Conservation (phyloP, 2,329 filamentous ascomycete species). For the Dendrostoma leiphaemia region DNA sequence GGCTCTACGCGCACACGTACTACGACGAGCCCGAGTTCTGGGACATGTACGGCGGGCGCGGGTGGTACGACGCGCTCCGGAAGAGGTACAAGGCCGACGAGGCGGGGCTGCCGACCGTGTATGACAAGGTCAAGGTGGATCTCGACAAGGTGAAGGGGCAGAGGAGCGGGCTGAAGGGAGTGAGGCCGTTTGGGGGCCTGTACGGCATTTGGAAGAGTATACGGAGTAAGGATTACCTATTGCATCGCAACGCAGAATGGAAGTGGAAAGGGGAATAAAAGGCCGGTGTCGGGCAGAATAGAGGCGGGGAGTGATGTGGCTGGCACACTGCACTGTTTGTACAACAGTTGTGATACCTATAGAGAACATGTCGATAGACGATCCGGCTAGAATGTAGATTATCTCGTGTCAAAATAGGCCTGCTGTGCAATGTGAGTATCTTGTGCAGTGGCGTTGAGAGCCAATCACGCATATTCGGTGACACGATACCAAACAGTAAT, state of each 20-base stretch:
- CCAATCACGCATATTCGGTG: too few relatives aligned
- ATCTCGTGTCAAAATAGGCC: too few relatives aligned
- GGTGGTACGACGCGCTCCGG: conserved; percentile 62
- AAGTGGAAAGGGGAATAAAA: conserved; percentile 41
- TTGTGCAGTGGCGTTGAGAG: too few relatives aligned
- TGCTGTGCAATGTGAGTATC: too few relatives aligned
- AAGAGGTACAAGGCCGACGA: conserved; percentile 56
- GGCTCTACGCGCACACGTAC: conserved; percentile 84
- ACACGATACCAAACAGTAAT: too few relatives aligned
- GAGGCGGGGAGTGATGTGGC: too few relatives aligned
- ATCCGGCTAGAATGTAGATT: too few relatives aligned
- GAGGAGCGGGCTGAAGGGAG: conserved; percentile 43
- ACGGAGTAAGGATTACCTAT: conserved; percentile 52
- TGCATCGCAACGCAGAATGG: conserved; percentile 53
- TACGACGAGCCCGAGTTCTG: conserved; percentile 74
- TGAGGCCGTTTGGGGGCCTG: conserved; percentile 56
- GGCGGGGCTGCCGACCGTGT: conserved; percentile 61
- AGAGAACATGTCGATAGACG: too few relatives aligned
- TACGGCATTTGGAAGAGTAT: conserved; percentile 61
- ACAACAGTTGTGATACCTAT: too few relatives aligned
- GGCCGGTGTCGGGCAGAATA: neutral
- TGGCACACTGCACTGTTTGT: too few relatives aligned
- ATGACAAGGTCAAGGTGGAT: conserved; percentile 64
- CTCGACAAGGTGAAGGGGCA: conserved; percentile 31
- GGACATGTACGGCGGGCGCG: conserved; percentile 55